A percentile compares a stretch with the other conserved stretches of the same genome.
Conservation (phyloP, 352 stramenopile genomes). For the Globisporangium parvum region DNA sequence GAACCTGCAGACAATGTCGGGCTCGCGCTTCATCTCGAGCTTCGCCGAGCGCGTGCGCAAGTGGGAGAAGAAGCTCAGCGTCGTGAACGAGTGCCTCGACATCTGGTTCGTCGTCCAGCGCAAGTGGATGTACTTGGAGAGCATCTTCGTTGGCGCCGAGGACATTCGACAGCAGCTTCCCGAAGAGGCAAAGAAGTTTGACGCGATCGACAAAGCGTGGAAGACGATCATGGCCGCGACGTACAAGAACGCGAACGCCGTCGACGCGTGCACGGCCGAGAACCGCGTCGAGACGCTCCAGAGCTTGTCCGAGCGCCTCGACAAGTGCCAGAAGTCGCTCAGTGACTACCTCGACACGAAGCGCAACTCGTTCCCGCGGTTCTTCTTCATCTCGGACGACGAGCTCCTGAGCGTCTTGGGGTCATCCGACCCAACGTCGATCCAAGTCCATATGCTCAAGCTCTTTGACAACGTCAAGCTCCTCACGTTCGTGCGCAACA, state of each 20-base stretch:
- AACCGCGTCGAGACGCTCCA: constrained; percentile 87
- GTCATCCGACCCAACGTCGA: constrained; percentile 88
- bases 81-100: constrained; percentile 90
- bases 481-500: constrained; percentile 84
- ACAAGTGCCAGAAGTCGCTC: constrained; percentile 89
- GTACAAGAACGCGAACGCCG: constrained; percentile 89
- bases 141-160: constrained; percentile 91
- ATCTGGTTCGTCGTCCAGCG: constrained; percentile 92
- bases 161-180: constrained; percentile 92
- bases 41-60: constrained; percentile 88
- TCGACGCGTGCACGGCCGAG: constrained; percentile 87
- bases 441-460: constrained; percentile 94
- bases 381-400: constrained; percentile 95
- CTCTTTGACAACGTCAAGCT: constrained; percentile 94
- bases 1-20: constrained; percentile 88
- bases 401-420: constrained; percentile 89
- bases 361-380: constrained; percentile 88
- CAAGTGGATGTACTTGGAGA: constrained; percentile 96
- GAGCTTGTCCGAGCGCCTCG: constrained; percentile 81
- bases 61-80: constrained; percentile 88
- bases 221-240: constrained; percentile 90
- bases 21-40: constrained; percentile 87
- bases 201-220: constrained; percentile 90
- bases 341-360: constrained; percentile 90
- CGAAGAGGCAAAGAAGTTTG: constrained; percentile 93